phyloP scores from a whole-genome alignment of 208 protist species.

The Acanthamoeba healyi region DNA sequence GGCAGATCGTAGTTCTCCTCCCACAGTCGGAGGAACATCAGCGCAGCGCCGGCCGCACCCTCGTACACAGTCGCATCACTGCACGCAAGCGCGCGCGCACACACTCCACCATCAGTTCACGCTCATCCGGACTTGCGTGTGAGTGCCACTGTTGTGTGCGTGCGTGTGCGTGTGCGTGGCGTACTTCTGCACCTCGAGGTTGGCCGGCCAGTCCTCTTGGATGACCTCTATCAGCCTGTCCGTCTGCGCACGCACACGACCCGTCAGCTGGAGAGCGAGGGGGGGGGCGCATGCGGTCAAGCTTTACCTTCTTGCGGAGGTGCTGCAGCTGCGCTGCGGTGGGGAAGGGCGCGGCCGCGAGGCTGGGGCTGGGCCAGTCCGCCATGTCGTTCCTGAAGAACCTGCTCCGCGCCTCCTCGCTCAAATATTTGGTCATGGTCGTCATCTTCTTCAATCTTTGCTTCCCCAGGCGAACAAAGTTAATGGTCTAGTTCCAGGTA shows the following conservation, averaged over 20 bases:
- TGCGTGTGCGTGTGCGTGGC: background rate
- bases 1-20: background rate
- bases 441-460: too few relatives aligned
- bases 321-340: background rate
- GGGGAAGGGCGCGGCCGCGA: background rate
- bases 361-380: background rate
- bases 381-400: background rate
- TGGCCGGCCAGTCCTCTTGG: slow-evolving; percentile 35
- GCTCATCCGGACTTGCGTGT: background rate
- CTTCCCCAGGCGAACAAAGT: too few relatives aligned
- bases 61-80: slow-evolving; percentile 18
- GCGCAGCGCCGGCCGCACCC: background rate
- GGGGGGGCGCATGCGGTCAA: background rate
- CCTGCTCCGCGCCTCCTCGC: background rate
- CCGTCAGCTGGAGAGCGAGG: background rate
- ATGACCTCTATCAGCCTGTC: slow-evolving; percentile 10
- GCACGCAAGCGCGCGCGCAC: too few relatives aligned
- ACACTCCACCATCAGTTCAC: background rate
- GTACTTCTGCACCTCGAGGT: background rate
- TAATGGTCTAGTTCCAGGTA: too few relatives aligned
- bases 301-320: background rate
- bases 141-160: too few relatives aligned
- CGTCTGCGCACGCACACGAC: background rate
- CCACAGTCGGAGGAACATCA: slow-evolving; percentile 10
- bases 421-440: background rate